Evolutionary conservation across 306 rosid species (phyloP), one percentile per base, ranked within the genome.

Genomic region (Oxytropis ochrocephala): DNA sequence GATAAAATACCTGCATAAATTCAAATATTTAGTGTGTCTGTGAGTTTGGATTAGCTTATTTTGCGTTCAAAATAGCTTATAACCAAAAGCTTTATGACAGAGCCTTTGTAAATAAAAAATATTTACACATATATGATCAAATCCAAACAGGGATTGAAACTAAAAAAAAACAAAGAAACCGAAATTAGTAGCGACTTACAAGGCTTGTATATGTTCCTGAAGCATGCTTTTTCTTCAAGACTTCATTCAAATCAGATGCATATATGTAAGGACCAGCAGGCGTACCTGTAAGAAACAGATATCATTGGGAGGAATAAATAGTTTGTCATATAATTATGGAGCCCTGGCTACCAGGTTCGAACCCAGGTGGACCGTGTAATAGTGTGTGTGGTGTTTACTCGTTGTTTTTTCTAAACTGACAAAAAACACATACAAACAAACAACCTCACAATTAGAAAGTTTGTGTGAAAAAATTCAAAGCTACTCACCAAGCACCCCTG

Each of bases 401-500:
- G 29, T 4, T 24, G 3, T 24, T 24, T 24, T 4, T 3, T 24
- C 2, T 24, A 1, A 24, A 24, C 29, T 24, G 2, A 24, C 2
- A 3, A 24, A 24, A 1, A 24, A 59, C 53, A 53, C n/a, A 72
- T 19, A 72, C 4, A 72, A 19, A 72, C 4, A 72, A 19, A 58
- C 30, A 51, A 53, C 11, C 39, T 41, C 33, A 18, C 49, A 63
- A 67, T 42, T 4, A 39, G 46, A 53, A 57, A 72, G 42, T 24
- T 64, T 69, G 14, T 5, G 7, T 39, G 7, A 57, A 43, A 75
- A 30, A 52, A 65, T 24, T 38, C 19, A 53, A 54, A 52, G 52
- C 44, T 35, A 83, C 97, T 91, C 73, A 95, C 99, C 97, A 50
- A 95, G 97, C 46, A 89, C 85, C 18, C 97, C 99, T n/a, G 97